These are phyloP conservation scores for Diplodia mutila DNA, from an alignment of 2,329 filamentous ascomycete genomes.

Conservation along the genomic window DNA sequence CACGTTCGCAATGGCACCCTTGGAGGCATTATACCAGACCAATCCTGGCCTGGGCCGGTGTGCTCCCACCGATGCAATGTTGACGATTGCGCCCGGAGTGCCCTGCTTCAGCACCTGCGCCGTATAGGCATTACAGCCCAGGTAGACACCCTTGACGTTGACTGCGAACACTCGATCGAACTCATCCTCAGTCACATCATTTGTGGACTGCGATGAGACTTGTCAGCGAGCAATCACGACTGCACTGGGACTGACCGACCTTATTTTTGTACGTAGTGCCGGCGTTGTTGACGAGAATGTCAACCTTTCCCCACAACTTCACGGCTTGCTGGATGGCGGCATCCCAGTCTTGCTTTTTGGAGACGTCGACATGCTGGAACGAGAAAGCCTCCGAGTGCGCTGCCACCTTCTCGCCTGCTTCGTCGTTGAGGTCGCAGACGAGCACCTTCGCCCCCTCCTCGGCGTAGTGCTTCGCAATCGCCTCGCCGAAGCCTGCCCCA, in stretches of 20 bases:
- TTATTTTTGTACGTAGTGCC: conserved; percentile 59
- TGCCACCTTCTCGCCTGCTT: conserved; percentile 56
- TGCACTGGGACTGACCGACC: neutral
- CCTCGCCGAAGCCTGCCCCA: conserved; percentile 66
- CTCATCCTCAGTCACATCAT: conserved; percentile 66
- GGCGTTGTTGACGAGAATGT: conserved; percentile 65
- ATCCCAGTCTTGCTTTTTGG: conserved; percentile 57
- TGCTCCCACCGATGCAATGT: conserved; percentile 68
- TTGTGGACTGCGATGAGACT: conserved; percentile 50
- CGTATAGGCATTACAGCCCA: conserved; percentile 62
- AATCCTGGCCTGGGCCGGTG: conserved; percentile 64
- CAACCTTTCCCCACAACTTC: conserved; percentile 59
- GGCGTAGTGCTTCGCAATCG: conserved; percentile 62
- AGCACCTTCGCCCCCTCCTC: conserved; percentile 64
- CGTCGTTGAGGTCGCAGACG: conserved; percentile 63
- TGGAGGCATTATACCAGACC: conserved; percentile 73
- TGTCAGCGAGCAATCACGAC: neutral
- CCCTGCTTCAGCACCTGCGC: conserved; percentile 63
- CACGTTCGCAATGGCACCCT: conserved; percentile 66
- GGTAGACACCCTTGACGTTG: conserved; percentile 69
- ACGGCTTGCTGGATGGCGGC: conserved; percentile 58
- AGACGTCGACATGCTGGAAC: conserved; percentile 56
- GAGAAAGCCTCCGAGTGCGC: conserved; percentile 46
- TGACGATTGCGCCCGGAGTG: conserved; percentile 64
- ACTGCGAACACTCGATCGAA: conserved; percentile 70